phyloP scores from a whole-genome alignment of 345 rosid genomes.

The Gossypium longicalyx region DNA sequence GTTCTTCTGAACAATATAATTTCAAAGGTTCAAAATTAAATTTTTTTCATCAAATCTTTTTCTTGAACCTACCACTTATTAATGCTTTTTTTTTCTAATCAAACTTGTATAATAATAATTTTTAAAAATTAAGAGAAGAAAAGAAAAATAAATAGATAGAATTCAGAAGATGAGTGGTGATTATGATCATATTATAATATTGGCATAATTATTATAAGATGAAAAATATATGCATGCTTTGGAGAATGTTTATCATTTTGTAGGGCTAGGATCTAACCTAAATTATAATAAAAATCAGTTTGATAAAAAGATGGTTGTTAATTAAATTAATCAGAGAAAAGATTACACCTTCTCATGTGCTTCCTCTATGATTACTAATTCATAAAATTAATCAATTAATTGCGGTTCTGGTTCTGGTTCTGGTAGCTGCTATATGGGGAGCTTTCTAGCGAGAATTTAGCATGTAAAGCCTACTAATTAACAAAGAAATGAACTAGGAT shows the following conservation, averaged over 20 bases:
- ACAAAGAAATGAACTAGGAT: conserved; percentile 9
- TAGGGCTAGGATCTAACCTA: conserved; percentile 25
- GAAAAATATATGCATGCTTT: conserved; percentile 14
- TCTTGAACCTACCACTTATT: too few species aligned
- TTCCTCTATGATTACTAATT: conserved; percentile 6
- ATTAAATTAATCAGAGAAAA: conserved; percentile 18
- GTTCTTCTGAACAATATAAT: too few species aligned
- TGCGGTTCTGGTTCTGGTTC: conserved; percentile 14
- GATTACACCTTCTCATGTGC: conserved; percentile 36
- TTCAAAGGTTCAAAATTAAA: too few species aligned
- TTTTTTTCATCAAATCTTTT: too few species aligned
- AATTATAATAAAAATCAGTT: conserved; percentile 8
- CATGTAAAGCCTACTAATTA: conserved; percentile 26
- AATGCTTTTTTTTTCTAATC: too few species aligned
- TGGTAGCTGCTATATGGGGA: not conserved
- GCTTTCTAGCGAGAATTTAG: conserved; percentile 28
- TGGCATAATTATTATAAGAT: not conserved
- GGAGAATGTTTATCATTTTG: conserved; percentile 29
- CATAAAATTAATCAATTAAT: conserved; percentile 6
- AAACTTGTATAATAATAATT: too few species aligned
- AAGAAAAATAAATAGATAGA: too few species aligned
- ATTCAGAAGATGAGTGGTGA: too few species aligned
- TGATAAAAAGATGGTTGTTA: conserved; percentile 1
- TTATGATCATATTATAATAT: not conserved
- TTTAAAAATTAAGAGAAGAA: too few species aligned